phyloP scores from a whole-genome alignment of 2,329 filamentous ascomycete species.

The Myriangium duriaei region DNA sequence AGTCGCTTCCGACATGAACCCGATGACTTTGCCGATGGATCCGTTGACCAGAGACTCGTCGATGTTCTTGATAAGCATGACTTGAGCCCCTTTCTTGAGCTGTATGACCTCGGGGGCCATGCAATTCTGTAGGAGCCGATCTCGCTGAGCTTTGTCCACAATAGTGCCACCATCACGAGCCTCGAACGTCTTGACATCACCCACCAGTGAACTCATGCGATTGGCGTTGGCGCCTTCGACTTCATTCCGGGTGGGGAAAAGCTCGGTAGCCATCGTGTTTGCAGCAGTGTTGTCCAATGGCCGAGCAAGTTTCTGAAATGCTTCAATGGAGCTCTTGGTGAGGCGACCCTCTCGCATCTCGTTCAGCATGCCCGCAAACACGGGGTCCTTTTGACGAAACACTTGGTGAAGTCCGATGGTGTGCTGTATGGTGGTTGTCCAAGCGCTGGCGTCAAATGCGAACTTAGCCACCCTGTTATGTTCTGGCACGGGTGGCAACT shows the following conservation, averaged over 20 bases:
- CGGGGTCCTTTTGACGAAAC: conserved; percentile 84
- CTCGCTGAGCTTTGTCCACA: conserved; percentile 52
- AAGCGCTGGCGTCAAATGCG: conserved; percentile 82
- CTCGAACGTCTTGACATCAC: conserved; percentile 55
- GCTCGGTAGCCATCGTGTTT: conserved; percentile 54
- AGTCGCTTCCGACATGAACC: conserved; percentile 60
- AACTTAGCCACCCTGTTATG: conserved; percentile 64
- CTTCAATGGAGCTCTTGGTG: conserved; percentile 58
- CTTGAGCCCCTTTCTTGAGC: conserved; percentile 84
- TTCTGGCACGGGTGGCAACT: conserved; percentile 86
- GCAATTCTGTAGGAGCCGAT: conserved; percentile 74
- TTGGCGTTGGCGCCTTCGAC: conserved; percentile 75
- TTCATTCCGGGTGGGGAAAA: conserved; percentile 84
- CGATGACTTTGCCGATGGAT: conserved; percentile 72
- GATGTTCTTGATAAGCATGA: conserved; percentile 99
- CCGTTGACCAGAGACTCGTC: conserved; percentile 91
- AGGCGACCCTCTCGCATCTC: conserved; percentile 89
- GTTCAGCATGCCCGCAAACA: conserved; percentile 91
- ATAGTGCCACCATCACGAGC: conserved; percentile 61
- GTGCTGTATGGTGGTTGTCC: conserved; percentile 85
- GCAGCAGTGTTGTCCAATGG: conserved; percentile 35
- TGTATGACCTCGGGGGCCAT: conserved; percentile 77
- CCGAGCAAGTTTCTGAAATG: conserved; percentile 62
- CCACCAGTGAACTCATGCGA: conserved; percentile 60
- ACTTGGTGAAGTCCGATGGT: conserved; percentile 92